These are phyloP conservation scores for Capsicum chinense DNA, from an alignment of 257 asterid genomes.

Conservation along the genomic window DNA sequence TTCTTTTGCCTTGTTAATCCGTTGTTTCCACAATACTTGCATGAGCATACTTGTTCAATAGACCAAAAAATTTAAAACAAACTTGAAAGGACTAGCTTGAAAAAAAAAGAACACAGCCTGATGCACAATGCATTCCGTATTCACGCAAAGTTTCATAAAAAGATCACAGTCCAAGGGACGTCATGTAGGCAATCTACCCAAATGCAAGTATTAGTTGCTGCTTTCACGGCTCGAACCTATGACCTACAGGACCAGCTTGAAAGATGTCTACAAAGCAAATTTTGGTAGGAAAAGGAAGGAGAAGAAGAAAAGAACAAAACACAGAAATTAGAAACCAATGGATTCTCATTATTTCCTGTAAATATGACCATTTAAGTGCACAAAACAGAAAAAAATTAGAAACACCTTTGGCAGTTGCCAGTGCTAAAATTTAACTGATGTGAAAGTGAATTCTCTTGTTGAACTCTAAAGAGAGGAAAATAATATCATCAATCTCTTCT, in stretches of 20 bases:
- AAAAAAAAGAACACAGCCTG: no score
- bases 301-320: not conserved
- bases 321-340: not conserved
- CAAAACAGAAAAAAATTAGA: not conserved
- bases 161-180: not conserved
- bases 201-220: not conserved
- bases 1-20: not conserved
- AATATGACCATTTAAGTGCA: not conserved
- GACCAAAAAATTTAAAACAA: not conserved
- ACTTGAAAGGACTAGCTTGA: not conserved
- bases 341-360: constrained; percentile 15
- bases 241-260: not conserved
- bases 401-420: not conserved
- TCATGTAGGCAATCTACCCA: not conserved
- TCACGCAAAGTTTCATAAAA: not conserved
- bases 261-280: not conserved
- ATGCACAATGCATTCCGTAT: not conserved
- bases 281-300: not conserved
- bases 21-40: not conserved
- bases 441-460: not conserved
- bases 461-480: not conserved
- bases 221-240: not conserved
- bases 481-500: not conserved
- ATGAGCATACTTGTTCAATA: not conserved
- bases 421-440: not conserved